phyloP scores from a whole-genome alignment of 1,139 yeast genomes.

The Pichia inconspicua region DNA sequence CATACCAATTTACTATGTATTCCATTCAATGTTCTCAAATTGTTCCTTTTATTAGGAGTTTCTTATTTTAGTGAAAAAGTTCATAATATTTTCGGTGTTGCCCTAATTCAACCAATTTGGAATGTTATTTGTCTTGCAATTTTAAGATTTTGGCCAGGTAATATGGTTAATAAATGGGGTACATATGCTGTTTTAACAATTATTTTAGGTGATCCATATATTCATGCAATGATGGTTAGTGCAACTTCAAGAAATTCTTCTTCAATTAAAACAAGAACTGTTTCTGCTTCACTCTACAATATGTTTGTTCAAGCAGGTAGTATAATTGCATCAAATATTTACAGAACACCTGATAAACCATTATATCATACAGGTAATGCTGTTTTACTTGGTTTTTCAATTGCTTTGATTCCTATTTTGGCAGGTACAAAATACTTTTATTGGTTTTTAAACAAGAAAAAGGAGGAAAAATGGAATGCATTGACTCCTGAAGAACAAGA shows the following conservation, averaged over 20 bases:
- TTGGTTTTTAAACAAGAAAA: slow-evolving; percentile 38
- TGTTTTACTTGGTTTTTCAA: slow-evolving; percentile 34
- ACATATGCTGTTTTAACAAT: slow-evolving; percentile 44
- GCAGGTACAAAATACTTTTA: slow-evolving; percentile 35
- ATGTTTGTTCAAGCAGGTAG: slow-evolving; percentile 52
- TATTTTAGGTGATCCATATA: slow-evolving; percentile 40
- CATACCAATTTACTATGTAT: slow-evolving; percentile 48
- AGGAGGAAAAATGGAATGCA: slow-evolving; percentile 39
- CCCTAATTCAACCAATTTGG: slow-evolving; percentile 34
- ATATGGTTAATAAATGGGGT: slow-evolving; percentile 42
- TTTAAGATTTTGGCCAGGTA: slow-evolving; percentile 45
- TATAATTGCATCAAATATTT: slow-evolving; percentile 45
- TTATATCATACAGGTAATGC: slow-evolving; percentile 48
- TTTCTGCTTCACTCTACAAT: slow-evolving; percentile 55
- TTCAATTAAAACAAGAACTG: slow-evolving; percentile 51
- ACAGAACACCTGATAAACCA: slow-evolving; percentile 51
- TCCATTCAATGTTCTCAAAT: slow-evolving; percentile 36
- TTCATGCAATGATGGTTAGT: slow-evolving; percentile 49
- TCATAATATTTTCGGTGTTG: slow-evolving; percentile 32
- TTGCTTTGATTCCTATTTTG: slow-evolving; percentile 23
- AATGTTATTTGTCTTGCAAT: slow-evolving; percentile 35
- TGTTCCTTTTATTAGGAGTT: slow-evolving; percentile 31
- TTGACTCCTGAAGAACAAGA: slow-evolving; percentile 42
- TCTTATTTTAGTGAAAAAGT: slow-evolving; percentile 36
- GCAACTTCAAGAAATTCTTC: slow-evolving; percentile 59